These are phyloP conservation scores for Venturia effusa DNA, from an alignment of 2,329 filamentous ascomycete species.

Conservation along the genomic window DNA sequence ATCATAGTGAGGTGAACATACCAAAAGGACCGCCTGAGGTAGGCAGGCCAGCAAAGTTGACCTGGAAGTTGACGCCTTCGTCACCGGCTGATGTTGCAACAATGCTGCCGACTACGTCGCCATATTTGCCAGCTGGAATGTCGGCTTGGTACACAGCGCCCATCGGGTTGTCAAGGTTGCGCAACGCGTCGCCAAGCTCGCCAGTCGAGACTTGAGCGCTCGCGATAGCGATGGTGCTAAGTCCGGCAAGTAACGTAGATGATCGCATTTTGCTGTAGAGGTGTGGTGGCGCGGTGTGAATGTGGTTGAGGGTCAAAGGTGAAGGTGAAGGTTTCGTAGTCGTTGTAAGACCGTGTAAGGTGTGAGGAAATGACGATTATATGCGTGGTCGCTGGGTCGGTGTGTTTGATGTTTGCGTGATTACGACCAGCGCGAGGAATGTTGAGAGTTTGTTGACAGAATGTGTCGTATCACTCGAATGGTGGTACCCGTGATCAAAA, in stretches of 20 bases:
- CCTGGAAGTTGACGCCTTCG: slow-evolving; percentile 28
- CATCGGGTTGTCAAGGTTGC: slow-evolving; percentile 25
- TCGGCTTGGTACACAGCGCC: slow-evolving; percentile 28
- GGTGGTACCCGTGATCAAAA: not conserved
- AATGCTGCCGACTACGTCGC: slow-evolving; percentile 23
- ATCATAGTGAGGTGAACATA: slow-evolving; percentile 16
- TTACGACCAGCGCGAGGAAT: not conserved
- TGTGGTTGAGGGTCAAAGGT: not conserved
- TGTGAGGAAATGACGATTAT: not conserved
- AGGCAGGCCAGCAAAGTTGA: slow-evolving; percentile 32
- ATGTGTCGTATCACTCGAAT: not conserved
- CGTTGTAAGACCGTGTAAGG: not conserved
- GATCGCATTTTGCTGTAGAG: not conserved
- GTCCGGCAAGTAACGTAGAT: not conserved
- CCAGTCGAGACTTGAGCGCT: slow-evolving; percentile 18
- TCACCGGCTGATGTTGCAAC: slow-evolving; percentile 24
- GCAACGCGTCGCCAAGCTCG: slow-evolving; percentile 21
- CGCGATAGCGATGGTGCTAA: not conserved
- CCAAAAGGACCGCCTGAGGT: slow-evolving; percentile 32
- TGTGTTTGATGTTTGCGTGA: not conserved
- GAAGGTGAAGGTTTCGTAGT: not conserved
- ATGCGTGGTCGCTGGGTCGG: not conserved
- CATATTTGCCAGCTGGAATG: not conserved
- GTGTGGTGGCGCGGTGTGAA: not conserved
- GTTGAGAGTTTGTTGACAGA: not conserved